A percentile compares a stretch with the other conserved stretches of the same genome.
These are phyloP conservation scores for Endotrypanum monterogeii DNA, from an alignment of 208 protist species.

Conservation along the genomic window DNA sequence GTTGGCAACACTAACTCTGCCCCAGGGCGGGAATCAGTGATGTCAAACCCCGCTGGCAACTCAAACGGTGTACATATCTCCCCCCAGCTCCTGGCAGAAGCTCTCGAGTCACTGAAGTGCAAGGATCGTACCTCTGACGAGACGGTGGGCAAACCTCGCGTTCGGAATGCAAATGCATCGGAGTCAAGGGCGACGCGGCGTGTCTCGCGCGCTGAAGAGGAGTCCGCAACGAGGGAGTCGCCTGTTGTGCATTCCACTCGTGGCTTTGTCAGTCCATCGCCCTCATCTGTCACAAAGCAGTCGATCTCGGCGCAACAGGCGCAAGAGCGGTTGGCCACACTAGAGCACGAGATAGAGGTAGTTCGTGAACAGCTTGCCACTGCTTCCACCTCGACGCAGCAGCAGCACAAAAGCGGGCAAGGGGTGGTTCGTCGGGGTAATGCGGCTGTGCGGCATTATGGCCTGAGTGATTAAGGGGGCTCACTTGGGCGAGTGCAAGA, in stretches of 20 bases:
- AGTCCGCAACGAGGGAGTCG: neutral
- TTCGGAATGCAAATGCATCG: neutral
- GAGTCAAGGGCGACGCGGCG: neutral
- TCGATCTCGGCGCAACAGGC: constrained; percentile 14
- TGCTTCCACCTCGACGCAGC: constrained; percentile 20
- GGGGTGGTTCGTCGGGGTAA: constrained; percentile 54
- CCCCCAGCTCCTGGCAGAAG: constrained; percentile 31
- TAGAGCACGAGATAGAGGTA: constrained; percentile 70
- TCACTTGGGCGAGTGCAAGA: neutral
- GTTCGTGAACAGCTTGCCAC: constrained; percentile 59
- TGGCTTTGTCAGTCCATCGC: neutral
- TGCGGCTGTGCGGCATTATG: constrained; percentile 73
- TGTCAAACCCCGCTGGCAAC: neutral
- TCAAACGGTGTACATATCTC: constrained; percentile 4
- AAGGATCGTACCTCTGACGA: neutral
- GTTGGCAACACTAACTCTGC: constrained; percentile 6
- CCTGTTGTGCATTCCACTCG: constrained; percentile 22
- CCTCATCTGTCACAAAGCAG: neutral
- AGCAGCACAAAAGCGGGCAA: constrained; percentile 1
- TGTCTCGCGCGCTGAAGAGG: neutral
- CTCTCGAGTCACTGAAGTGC: constrained; percentile 19
- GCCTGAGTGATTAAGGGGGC: constrained; percentile 33
- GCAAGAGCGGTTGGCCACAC: constrained; percentile 25
- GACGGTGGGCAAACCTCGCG: neutral
- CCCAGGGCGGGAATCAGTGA: neutral